These are phyloP conservation scores for Gloeophyllum trabeum DNA, from an alignment of 768 basidiomycete genomes.

Conservation along the genomic window DNA sequence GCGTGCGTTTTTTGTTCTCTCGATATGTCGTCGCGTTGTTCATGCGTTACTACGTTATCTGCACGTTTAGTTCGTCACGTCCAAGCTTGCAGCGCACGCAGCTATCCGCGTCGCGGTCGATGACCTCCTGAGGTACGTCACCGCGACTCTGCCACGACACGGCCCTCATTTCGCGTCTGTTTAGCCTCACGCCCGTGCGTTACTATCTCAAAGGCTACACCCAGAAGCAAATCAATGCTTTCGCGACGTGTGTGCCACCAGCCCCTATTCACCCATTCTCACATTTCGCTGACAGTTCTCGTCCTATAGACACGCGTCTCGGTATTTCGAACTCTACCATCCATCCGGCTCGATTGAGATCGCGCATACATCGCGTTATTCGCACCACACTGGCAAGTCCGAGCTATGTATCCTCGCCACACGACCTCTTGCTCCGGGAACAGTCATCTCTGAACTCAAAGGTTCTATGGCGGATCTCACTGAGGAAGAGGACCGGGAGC, in stretches of 20 bases:
- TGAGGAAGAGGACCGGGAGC: constrained; percentile 76
- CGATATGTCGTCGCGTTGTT: too few relatives aligned
- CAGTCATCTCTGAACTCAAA: constrained; percentile 77
- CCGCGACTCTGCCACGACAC: constrained; percentile 13
- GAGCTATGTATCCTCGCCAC: constrained; percentile 85
- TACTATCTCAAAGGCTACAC: constrained; percentile 67
- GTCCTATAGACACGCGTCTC: constrained; percentile 64
- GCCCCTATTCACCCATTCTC: constrained; percentile 12
- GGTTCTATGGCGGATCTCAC: constrained; percentile 86
- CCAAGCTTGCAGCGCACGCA: constrained; percentile 42
- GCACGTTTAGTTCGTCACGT: constrained; percentile 40
- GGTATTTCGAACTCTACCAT: constrained; percentile 82
- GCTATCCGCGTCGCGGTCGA: constrained; percentile 67
- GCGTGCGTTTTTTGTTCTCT: constrained; percentile 38
- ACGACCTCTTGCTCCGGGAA: constrained; percentile 50
- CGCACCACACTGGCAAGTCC: constrained; percentile 80
- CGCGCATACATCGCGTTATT: constrained; percentile 80
- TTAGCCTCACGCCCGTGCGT: constrained; percentile 62
- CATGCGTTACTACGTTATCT: too few relatives aligned
- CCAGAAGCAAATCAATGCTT: constrained; percentile 84
- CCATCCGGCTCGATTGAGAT: constrained; percentile 81
- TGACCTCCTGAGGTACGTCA: constrained; percentile 61
- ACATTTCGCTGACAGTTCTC: constrained; percentile 12
- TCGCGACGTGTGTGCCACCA: constrained; percentile 67
- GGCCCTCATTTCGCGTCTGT: constrained; percentile 12